Base-by-base conservation (phyloP, 257 asterid species). In the Nicotiana otophora region DNA sequence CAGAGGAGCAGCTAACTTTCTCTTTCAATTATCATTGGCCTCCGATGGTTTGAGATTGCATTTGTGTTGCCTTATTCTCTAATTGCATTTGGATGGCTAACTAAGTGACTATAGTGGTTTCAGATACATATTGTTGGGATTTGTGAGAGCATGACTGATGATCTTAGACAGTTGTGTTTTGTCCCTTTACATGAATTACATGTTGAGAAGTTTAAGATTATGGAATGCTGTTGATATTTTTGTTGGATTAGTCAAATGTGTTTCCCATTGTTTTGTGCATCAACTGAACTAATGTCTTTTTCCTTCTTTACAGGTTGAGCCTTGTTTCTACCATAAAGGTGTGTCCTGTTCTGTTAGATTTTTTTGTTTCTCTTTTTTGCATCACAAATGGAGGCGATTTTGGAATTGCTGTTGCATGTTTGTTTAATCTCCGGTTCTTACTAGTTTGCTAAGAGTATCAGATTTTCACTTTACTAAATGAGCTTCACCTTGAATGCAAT, bases 251-350 rank as follows among this genome's bases (percentile, higher is more conserved):
- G 12, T 46, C 60, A 12, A 42, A 4, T 20, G 36, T 46, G 6
- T 23, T 46, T 30, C 33, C 4, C 33, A 20, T 72, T 46, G 4
- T 72, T 72, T 58, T 11, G 36, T 48, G 62, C 46, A 15, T 48
- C 39, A 16, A 14, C 42, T 66, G 51, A 30, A 81, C 77, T 81
- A 19, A 39, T 36, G 30, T 82, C 34, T 78, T 82, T 14, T 26
- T 62, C 76, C 69, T 55, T 33, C 62, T 58, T 88, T 85, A 53
- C 93, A 95, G 99, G 97, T 91, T 94, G 92, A 91, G 93, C 91
- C 97, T 94, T 65, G 98, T 94, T 28, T 88, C 95, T 20, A 94
- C 97, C 46, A 94, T 94, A 74, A 94, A 92, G 98, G 98, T 94
- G 86, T 78, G 84, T 48, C 60, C 46, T 42, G 48, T 64, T 46